Percentiles rank a stretch among this genome's conserved stretches.
Evolutionary conservation across 306 rosid species (phyloP).

Genomic region (Amphicarpaea edgeworthii): DNA sequence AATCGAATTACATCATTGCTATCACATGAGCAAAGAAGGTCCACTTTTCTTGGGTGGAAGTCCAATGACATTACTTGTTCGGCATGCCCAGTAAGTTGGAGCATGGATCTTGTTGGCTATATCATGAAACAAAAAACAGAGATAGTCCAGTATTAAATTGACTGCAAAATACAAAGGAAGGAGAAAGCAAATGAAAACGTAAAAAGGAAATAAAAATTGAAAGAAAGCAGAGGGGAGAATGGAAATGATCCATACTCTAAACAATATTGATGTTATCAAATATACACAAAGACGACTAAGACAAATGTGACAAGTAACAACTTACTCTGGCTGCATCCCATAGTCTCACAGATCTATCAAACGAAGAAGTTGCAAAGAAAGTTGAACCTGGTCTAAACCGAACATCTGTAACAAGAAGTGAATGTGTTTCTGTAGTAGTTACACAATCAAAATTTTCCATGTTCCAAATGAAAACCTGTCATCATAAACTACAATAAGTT

Average conservation of each 20-base stretch:
- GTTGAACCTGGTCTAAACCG: slow-evolving; percentile 64
- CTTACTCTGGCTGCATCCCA: slow-evolving; percentile 76
- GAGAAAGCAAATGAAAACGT: neutral
- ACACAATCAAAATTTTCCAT: slow-evolving; percentile 55
- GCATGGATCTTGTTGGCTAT: slow-evolving; percentile 53
- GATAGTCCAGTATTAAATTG: slow-evolving; percentile 31
- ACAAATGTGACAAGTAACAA: slow-evolving; percentile 29
- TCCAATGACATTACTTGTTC: slow-evolving; percentile 74
- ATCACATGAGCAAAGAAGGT: slow-evolving; percentile 74
- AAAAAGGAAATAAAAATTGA: neutral
- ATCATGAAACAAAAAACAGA: slow-evolving; percentile 32
- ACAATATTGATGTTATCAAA: slow-evolving; percentile 16
- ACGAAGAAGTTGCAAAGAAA: slow-evolving; percentile 74
- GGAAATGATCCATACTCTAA: slow-evolving; percentile 31
- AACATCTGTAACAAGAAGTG: slow-evolving; percentile 65
- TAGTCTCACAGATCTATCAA: slow-evolving; percentile 64
- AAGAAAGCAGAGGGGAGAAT: slow-evolving; percentile 4
- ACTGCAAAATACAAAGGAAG: slow-evolving; percentile 12
- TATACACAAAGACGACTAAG: slow-evolving; percentile 6
- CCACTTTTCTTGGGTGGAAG: slow-evolving; percentile 65
- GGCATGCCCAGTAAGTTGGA: slow-evolving; percentile 54
- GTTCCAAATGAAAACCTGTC: slow-evolving; percentile 71
- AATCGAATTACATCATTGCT: slow-evolving; percentile 53
- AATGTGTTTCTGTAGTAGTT: slow-evolving; percentile 58
- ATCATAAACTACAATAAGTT: slow-evolving; percentile 42